Evolutionary conservation across 2,329 filamentous ascomycete genomes (phyloP).

Genomic region (Claviceps africana): DNA sequence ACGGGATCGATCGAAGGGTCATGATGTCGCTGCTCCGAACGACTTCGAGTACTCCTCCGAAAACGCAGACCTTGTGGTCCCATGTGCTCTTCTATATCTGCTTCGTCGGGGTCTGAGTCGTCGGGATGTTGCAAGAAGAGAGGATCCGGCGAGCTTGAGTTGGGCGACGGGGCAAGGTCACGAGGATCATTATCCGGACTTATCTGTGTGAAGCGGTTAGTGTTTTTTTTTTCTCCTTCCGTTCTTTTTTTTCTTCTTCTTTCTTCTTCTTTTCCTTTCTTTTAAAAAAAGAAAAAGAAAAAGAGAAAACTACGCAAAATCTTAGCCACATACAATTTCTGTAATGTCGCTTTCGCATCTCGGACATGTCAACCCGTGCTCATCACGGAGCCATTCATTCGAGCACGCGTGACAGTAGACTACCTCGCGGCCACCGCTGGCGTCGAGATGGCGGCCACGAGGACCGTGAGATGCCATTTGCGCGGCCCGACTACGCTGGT

Average conservation of each 20-base stretch:
- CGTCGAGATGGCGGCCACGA: constrained; percentile 31
- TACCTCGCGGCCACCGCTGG: constrained; percentile 46
- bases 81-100: constrained; percentile 41
- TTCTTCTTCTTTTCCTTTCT: no score
- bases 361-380: constrained; percentile 58
- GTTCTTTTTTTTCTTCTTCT: background rate
- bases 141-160: constrained; percentile 18
- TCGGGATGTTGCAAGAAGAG: constrained; percentile 17
- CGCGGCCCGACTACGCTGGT: constrained; percentile 30
- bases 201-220: constrained; percentile 27
- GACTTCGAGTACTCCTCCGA: constrained; percentile 21
- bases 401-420: constrained; percentile 77
- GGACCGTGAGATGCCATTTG: constrained; percentile 22
- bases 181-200: constrained; percentile 49
- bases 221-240: background rate
- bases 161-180: constrained; percentile 16
- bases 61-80: constrained; percentile 28
- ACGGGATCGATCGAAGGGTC: constrained; percentile 23
- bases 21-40: constrained; percentile 14
- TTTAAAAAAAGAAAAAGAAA: no score
- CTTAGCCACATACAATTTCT: constrained; percentile 59
- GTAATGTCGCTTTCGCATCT: constrained; percentile 64
- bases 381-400: constrained; percentile 66
- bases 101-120: constrained; percentile 45
- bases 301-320: background rate